Evolutionary conservation across 306 rosid genomes (phyloP), one percentile per base, ranked within the genome.

Genomic region (Medicago lupulina): DNA sequence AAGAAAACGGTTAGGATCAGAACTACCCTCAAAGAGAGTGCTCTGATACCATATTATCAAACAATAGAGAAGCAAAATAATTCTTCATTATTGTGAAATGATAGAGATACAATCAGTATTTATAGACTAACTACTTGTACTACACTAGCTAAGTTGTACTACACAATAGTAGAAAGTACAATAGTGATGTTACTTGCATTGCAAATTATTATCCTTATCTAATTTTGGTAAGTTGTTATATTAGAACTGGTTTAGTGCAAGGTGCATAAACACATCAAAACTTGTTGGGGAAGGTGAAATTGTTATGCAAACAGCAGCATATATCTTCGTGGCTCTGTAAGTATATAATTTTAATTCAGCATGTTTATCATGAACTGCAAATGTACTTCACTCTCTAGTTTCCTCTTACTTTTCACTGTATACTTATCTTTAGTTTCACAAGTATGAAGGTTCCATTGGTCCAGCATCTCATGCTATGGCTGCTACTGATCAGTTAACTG

Each of bases 381-480:
- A 17, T 51, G 70, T 23, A 61, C 57, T 47, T 50, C 65, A 18
- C 67, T 8, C n/a, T 40, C 17, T 9, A 23, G 18, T 34, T 41
- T 14, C 11, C 14, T 19, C 41, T 62, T 61, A 14, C 70, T 65
- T 73, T 17, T 41, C 21, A 61, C 9, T 23, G 53, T 67, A 17
- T 71, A 4, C 41, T 76, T 46, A 71, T 76, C 55, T 36, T 21
- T 16, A 12, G 21, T 79, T 70, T 40, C 21, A 73, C 90, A 95
- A 97, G 83, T 95, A 95, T 19, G 97, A 90, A 60, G 97, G 95
- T 72, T 87, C 98, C 50, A 91, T 92, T 53, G 97, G 92, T 57
- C 87, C 96, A 0, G 97, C 96, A 49, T 94, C 98, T 77, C 93
- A 96, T 69, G 96, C 97, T n/a, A 92, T 94, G 96, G 87, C 78